Percentiles rank a stretch among this genome's conserved stretches.
Conservation (phyloP, 1,284 basidiomycete genomes). For the Cutaneotrichosporon curvatum region DNA sequence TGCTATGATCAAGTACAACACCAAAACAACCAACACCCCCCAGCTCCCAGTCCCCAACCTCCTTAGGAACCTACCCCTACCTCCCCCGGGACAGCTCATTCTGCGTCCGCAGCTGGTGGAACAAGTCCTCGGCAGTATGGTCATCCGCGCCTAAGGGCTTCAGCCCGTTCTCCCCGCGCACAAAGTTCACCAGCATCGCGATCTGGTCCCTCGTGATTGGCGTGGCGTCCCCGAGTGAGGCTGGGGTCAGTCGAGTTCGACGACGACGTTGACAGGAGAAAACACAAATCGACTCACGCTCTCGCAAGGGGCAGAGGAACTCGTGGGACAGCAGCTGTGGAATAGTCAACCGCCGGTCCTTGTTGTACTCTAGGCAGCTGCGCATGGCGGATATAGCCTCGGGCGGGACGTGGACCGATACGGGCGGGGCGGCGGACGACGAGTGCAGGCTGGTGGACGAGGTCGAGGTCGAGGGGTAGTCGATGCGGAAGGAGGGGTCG, state of each 20-base stretch:
- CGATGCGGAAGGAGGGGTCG: conserved; percentile 48
- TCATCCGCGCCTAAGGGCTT: conserved; percentile 8
- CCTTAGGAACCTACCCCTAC: too few relatives aligned
- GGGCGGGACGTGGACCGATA: conserved; percentile 44
- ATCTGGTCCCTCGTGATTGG: conserved; percentile 39
- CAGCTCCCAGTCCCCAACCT: too few relatives aligned
- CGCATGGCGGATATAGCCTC: conserved; percentile 49
- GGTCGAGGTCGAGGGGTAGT: conserved; percentile 37
- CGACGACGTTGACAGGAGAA: too few relatives aligned
- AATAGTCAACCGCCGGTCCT: conserved; percentile 50
- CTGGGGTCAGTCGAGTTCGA: not conserved
- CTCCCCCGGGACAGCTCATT: conserved; percentile 17
- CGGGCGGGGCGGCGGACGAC: not conserved
- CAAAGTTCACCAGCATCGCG: conserved; percentile 35
- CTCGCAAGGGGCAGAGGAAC: conserved; percentile 38
- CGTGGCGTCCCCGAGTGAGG: conserved; percentile 28
- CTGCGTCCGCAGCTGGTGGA: conserved; percentile 30
- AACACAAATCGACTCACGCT: conserved; percentile 14
- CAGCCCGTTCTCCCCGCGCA: conserved; percentile 24
- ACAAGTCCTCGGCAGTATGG: conserved; percentile 28
- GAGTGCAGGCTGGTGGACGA: not conserved
- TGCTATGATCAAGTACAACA: too few relatives aligned
- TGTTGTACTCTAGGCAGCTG: conserved; percentile 48
- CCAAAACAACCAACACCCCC: too few relatives aligned
- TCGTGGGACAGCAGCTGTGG: conserved; percentile 48